Conservation (phyloP, 1,139 yeast genomes). For the Geotrichum reessii region DNA sequence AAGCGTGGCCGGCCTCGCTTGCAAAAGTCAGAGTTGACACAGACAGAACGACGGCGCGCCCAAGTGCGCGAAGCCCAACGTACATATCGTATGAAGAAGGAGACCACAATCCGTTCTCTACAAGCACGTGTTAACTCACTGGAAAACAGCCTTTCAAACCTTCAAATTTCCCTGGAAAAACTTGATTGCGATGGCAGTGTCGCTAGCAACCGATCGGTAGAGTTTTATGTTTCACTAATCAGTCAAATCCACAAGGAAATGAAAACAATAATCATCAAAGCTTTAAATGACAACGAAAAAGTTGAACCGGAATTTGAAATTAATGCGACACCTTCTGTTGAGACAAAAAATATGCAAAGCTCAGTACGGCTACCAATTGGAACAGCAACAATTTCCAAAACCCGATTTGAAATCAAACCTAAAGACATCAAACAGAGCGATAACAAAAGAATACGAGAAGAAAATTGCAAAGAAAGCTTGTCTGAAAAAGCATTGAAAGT, state of each 20-base stretch:
- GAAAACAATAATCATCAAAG: not conserved
- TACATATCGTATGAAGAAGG: constrained; percentile 13
- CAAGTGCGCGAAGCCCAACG: constrained; percentile 17
- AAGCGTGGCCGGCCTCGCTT: constrained; percentile 2
- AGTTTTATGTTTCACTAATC: not conserved
- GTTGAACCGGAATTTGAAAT: not conserved
- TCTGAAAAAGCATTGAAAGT: not conserved
- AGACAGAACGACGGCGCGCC: constrained; percentile 13
- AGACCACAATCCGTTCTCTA: constrained; percentile 9
- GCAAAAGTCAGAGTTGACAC: not conserved
- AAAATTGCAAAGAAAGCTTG: not conserved
- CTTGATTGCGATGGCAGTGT: not conserved
- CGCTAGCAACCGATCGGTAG: not conserved
- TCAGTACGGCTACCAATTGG: not conserved
- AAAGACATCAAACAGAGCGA: not conserved
- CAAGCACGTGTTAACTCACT: constrained; percentile 8
- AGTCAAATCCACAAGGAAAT: not conserved
- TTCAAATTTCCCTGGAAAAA: not conserved
- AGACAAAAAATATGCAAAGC: not conserved
- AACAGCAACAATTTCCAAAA: not conserved
- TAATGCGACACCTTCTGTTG: not conserved
- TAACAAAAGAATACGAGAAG: not conserved
- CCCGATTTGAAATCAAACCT: not conserved
- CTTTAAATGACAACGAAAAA: not conserved
- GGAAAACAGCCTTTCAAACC: not conserved